These are phyloP conservation scores for Leucocoprinus sp. DNA, from an alignment of 768 basidiomycete species.

Conservation along the genomic window DNA sequence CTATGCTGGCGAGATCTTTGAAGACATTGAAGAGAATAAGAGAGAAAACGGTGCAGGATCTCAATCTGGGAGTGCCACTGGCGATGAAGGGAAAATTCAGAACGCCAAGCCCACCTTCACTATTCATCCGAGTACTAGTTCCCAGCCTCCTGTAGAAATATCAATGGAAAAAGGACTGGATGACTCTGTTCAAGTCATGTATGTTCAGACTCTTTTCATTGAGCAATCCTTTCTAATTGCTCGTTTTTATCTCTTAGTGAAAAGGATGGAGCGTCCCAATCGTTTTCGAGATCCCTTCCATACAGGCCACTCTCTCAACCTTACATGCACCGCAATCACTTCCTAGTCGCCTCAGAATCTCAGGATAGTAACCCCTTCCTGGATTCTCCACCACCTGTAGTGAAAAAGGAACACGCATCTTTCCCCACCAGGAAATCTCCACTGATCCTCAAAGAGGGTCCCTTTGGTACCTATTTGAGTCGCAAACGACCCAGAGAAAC, in stretches of 20 bases:
- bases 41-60: background rate
- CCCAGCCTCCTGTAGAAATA: background rate
- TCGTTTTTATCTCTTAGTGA: background rate
- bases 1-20: constrained; percentile 9
- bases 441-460: background rate
- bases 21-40: background rate
- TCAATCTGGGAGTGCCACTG: background rate
- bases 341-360: background rate
- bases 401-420: background rate
- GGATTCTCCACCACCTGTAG: background rate
- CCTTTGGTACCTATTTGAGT: background rate
- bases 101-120: background rate
- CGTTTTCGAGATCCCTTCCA: background rate
- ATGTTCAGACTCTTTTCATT: background rate
- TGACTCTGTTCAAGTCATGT: background rate
- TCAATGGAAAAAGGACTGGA: background rate
- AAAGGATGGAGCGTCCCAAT: background rate
- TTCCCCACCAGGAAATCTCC: background rate
- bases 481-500: background rate
- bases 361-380: constrained; percentile 2
- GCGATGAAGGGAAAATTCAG: background rate
- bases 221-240: background rate
- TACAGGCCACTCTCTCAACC: background rate
- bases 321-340: background rate
- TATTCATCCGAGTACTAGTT: background rate